Evolutionary conservation across 768 basidiomycete species (phyloP), one percentile per base, ranked within the genome.

Genomic region (Hortiboletus flavorubellus): DNA sequence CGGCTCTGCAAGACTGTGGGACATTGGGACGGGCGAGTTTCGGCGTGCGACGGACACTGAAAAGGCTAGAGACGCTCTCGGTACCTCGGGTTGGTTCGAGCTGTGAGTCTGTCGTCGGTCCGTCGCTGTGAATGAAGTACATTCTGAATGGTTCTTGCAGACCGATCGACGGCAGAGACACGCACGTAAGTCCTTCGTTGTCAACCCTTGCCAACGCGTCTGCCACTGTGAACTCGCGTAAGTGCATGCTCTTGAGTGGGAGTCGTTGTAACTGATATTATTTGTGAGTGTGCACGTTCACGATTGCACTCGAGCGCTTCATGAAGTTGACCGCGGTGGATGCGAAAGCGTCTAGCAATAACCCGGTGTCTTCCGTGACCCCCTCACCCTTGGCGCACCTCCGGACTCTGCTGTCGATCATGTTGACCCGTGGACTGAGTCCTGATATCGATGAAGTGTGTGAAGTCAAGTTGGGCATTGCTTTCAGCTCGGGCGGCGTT

Each of bases 1-100:
- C 57, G 84, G 81, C 2, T 82, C 86, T 51, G 91, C 89, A 1
- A 78, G 97, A 40, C 72, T 95, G 2, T 99, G 97, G 93, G 91
- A 98, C 63, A 74, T 86, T 15, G 82, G 83, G 57, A 88, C 86
- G 0, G 80, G 80, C 53, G 94, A 97, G 62, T 87, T 98, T 61
- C 82, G 92, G 79, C 75, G 96, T 46, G 90, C 93, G 0, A 91
- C 91, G 80, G 78, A 78, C 6, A 60, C 76, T 8, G 87, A 87
- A 40, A 93, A 89, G 65, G 92, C 87, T 0, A 80, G 83, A 47
- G 92, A 93, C 46, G 75, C 93, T 53, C 62, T 96, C 5, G 68
- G 66, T 2, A 80, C 89, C 64, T 86, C 87, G 0, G 82, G 81
- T 1, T 98, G 95, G 96, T 70, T 71, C 16, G 78, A 84, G 49